Evolutionary conservation across 1,284 basidiomycete genomes (phyloP).

Genomic region (Sanghuangporus sanghuang): DNA sequence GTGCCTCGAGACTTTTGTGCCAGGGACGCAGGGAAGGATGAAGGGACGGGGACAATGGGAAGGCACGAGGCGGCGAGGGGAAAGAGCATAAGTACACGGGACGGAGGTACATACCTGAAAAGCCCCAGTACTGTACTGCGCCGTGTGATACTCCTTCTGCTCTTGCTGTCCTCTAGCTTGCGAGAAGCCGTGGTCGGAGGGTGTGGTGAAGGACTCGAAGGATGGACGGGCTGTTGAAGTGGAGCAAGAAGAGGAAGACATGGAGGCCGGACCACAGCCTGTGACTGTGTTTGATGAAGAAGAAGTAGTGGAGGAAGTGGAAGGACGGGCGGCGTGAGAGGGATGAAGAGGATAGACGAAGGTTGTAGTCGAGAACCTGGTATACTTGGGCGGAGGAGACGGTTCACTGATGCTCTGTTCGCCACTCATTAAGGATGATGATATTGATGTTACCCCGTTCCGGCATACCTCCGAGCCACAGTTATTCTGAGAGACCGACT

Average conservation of each 20-base stretch:
- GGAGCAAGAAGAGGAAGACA: neutral
- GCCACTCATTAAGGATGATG: slow-evolving; percentile 1
- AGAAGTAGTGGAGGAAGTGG: slow-evolving; percentile 2
- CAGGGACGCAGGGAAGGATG: neutral
- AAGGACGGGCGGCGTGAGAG: neutral
- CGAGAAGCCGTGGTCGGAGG: neutral
- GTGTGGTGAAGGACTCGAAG: neutral
- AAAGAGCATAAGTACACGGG: neutral
- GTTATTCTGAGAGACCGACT: neutral
- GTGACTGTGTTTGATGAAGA: neutral
- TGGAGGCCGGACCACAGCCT: too few relatives aligned
- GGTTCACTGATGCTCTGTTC: neutral
- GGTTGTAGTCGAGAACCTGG: neutral
- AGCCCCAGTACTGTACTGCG: neutral
- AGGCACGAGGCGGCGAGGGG: neutral
- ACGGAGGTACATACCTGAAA: neutral
- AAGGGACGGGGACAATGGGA: neutral
- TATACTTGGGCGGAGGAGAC: slow-evolving; percentile 5
- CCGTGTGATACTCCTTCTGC: neutral
- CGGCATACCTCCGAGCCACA: neutral
- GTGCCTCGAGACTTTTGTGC: too few relatives aligned
- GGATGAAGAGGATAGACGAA: neutral
- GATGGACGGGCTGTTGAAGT: neutral
- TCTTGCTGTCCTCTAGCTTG: neutral
- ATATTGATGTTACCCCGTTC: neutral